Conservation (phyloP, 2,329 filamentous ascomycete species). For the Fusarium verrucosum region DNA sequence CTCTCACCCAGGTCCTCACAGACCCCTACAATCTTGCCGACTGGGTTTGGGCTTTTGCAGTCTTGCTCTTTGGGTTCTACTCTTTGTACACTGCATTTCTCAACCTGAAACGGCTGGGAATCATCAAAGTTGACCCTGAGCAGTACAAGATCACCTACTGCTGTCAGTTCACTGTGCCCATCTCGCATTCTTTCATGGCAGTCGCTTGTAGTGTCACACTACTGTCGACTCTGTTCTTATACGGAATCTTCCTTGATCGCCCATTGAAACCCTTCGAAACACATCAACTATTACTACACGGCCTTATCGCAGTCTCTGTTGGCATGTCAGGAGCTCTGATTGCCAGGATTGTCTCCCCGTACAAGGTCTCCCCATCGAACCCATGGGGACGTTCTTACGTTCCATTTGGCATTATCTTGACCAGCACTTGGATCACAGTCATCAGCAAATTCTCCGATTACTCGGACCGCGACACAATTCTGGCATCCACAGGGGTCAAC, state of each 20-base stretch:
- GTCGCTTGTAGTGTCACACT: conserved; percentile 22
- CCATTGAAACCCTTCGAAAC: conserved; percentile 12
- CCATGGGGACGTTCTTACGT: conserved; percentile 37
- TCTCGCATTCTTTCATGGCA: conserved; percentile 34
- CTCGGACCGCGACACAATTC: conserved; percentile 1
- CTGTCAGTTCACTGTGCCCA: conserved; percentile 10
- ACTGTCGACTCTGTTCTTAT: conserved; percentile 29
- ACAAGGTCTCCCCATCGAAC: conserved; percentile 9
- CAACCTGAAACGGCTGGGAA: conserved; percentile 32
- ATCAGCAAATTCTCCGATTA: not conserved
- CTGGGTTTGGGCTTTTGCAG: conserved; percentile 35
- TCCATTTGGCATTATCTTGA: conserved; percentile 13
- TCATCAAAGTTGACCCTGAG: conserved; percentile 21
- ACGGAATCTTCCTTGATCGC: conserved; percentile 30
- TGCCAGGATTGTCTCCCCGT: conserved; percentile 3
- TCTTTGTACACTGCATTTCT: conserved; percentile 17
- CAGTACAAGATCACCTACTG: conserved; percentile 17
- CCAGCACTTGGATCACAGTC: not conserved
- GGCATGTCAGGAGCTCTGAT: conserved; percentile 28
- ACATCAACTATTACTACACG: conserved; percentile 5
- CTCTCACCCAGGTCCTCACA: conserved; percentile 28
- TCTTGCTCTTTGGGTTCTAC: conserved; percentile 39
- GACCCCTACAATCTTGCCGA: conserved; percentile 34
- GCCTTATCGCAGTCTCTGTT: conserved; percentile 22
- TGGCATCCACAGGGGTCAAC: conserved; percentile 31